Evolutionary conservation across 139 green algal species (phyloP), one percentile per base, ranked within the genome.

Genomic region (Asterochloris erici): DNA sequence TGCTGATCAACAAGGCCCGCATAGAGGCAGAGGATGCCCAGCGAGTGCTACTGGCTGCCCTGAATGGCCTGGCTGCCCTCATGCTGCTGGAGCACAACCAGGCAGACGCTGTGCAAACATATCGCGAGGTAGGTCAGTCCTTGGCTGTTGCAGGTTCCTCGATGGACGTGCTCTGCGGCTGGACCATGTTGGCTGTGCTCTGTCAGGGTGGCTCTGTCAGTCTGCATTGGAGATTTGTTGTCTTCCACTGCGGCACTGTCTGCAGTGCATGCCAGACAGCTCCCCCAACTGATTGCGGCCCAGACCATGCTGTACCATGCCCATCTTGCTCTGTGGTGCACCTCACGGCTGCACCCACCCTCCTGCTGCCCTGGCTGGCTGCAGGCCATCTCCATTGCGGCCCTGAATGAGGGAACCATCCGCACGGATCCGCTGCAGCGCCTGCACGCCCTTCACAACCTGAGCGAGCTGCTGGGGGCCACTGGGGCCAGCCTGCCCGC

Each of bases 11-110:
- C 27, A 94, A 94, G 73, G 91, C 93, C 0, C 81, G 87, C 28
- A n/a, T 91, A 27, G 95, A 98, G 81, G 95, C 95, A 12, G 95
- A 98, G 81, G 95, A 98, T 71, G 87, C 91, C 12, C 93, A 97
- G 86, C 91, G 95, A 16, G 47, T 94, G 70, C 83, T 98, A 54
- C 70, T 97, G 61, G 85, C 81, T 9, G 86, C 90, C 0, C 87
- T 97, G 19, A 98, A 98, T 71, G 95, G 95, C 14, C 86, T 98
- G 14, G 94, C 93, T 24, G 95, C 87, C 19, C 84, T 98, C 26
- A 83, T 89, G 79, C 68, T 94, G 71, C 86, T 97, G 63, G 83
- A 94, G 76, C 85, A 75, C 11, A 70, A 83, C 21, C 26, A 14
- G 10, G 62, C 62, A 11, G 85, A 87, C 0, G 93, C 95, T 11